A percentile compares a stretch with the other conserved stretches of the same genome.
Conservation (phyloP, 805 yeast species). For the Wickerhamiella dianesei region DNA sequence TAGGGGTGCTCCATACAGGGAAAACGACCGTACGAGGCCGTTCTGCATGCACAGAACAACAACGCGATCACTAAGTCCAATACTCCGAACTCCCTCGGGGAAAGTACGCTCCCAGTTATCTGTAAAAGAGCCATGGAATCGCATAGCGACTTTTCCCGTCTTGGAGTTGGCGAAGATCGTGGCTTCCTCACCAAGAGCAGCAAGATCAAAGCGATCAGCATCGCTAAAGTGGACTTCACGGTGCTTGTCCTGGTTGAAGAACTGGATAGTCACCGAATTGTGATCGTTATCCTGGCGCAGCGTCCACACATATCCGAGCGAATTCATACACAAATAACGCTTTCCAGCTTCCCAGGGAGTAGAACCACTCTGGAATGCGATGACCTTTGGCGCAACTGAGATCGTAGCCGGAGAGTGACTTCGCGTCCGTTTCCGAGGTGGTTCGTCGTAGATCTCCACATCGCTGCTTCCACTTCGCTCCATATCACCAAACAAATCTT, state of each 20-base stretch:
- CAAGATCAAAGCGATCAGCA: conserved; percentile 53
- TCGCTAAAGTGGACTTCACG: conserved; percentile 82
- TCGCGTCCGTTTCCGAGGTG: not conserved
- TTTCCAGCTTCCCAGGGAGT: conserved; percentile 68
- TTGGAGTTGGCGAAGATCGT: conserved; percentile 43
- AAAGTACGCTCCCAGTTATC: conserved; percentile 51
- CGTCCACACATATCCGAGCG: conserved; percentile 70
- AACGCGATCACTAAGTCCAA: conserved; percentile 50
- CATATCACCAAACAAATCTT: conserved; percentile 32
- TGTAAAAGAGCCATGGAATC: conserved; percentile 51
- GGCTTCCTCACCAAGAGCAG: conserved; percentile 57
- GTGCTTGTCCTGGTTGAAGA: conserved; percentile 63
- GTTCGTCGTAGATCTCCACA: not conserved
- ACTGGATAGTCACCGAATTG: conserved; percentile 70
- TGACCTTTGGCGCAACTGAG: not conserved
- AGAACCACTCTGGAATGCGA: conserved; percentile 73
- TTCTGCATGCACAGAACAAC: conserved; percentile 58
- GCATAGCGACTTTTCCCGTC: conserved; percentile 36
- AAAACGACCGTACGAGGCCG: conserved; percentile 64
- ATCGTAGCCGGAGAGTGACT: not conserved
- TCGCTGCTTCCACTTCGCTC: conserved; percentile 13
- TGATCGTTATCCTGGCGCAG: conserved; percentile 45
- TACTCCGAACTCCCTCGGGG: conserved; percentile 39
- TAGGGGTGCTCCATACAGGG: conserved; percentile 59
- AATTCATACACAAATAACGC: conserved; percentile 68